Conservation (phyloP, 2,329 filamentous ascomycete genomes). For the Dothistroma septosporum region DNA sequence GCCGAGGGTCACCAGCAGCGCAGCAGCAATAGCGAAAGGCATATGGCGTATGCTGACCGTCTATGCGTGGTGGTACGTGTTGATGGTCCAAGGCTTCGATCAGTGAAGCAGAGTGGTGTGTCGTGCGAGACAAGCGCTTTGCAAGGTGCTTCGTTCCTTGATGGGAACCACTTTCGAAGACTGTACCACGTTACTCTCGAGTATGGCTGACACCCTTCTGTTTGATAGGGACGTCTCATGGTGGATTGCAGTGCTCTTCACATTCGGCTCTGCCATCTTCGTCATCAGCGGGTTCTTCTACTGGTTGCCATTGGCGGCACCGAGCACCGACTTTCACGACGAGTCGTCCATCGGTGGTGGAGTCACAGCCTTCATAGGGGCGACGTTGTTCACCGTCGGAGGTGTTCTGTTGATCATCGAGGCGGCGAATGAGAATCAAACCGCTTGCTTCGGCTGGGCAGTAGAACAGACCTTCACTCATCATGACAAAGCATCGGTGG, state of each 20-base stretch:
- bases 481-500: slow-evolving; percentile 11
- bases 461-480: slow-evolving; percentile 36
- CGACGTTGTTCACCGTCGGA: slow-evolving; percentile 62
- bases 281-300: slow-evolving; percentile 58
- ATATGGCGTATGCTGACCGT: slow-evolving; percentile 49
- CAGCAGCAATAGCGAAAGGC: slow-evolving; percentile 33
- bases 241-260: slow-evolving; percentile 52
- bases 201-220: too few relatives aligned
- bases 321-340: slow-evolving; percentile 50
- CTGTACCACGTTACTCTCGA: too few relatives aligned
- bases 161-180: too few relatives aligned
- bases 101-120: too few relatives aligned
- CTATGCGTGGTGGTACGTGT: slow-evolving; percentile 14
- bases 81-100: too few relatives aligned
- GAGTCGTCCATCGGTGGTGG: slow-evolving; percentile 56
- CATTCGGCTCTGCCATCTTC: slow-evolving; percentile 44
- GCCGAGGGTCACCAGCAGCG: slow-evolving; percentile 36
- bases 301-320: slow-evolving; percentile 51
- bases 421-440: slow-evolving; percentile 63
- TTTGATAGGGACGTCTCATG: slow-evolving; percentile 14
- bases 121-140: too few relatives aligned
- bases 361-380: slow-evolving; percentile 62
- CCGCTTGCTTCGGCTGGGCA: slow-evolving; percentile 67
- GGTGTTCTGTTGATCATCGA: slow-evolving; percentile 59
- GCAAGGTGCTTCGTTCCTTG: too few relatives aligned